phyloP scores from a whole-genome alignment of 164 flowering plant genomes.

The Vitis rupestris region DNA sequence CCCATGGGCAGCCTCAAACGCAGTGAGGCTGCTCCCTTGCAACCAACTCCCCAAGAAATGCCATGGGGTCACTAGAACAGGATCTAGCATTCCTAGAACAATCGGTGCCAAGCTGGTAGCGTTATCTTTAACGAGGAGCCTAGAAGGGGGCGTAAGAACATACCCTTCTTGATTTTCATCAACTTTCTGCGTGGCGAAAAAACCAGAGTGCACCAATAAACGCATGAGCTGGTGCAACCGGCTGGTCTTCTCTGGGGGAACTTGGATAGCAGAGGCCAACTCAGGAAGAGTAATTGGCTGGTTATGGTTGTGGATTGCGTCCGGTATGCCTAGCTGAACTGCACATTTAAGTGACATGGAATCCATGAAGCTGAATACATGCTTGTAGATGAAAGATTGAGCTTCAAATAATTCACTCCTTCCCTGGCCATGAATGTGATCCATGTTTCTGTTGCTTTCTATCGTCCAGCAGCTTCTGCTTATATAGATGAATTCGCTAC shows the following conservation, averaged over 20 bases:
- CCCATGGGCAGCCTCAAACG: slow-evolving; percentile 21
- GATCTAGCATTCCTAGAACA: slow-evolving; percentile 25
- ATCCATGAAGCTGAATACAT: slow-evolving; percentile 6
- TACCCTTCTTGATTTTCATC: slow-evolving; percentile 15
- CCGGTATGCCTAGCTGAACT: slow-evolving; percentile 33
- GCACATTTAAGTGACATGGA: slow-evolving; percentile 22
- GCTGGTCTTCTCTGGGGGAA: slow-evolving; percentile 5
- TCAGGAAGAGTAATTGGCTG: slow-evolving; percentile 32
- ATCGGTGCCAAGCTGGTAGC: slow-evolving; percentile 14
- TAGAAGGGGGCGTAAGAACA: slow-evolving; percentile 23
- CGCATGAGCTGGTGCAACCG: slow-evolving; percentile 32
- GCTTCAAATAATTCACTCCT: slow-evolving; percentile 13
- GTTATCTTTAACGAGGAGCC: not conserved
- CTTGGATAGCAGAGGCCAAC: slow-evolving; percentile 18
- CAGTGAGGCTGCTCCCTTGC: not conserved
- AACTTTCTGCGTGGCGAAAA: not conserved
- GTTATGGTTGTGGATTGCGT: slow-evolving; percentile 42
- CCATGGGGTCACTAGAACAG: slow-evolving; percentile 19
- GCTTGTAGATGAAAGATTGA: slow-evolving; percentile 12
- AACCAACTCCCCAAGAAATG: slow-evolving; percentile 22
- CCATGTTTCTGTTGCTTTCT: too few species aligned
- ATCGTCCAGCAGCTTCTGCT: too few species aligned
- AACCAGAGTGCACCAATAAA: slow-evolving; percentile 10
- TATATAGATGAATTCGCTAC: too few species aligned
- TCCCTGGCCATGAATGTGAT: too few species aligned